These are phyloP conservation scores for Friedmanniomyces endolithicus DNA, from an alignment of 495 filamentous ascomycete species.

Conservation along the genomic window DNA sequence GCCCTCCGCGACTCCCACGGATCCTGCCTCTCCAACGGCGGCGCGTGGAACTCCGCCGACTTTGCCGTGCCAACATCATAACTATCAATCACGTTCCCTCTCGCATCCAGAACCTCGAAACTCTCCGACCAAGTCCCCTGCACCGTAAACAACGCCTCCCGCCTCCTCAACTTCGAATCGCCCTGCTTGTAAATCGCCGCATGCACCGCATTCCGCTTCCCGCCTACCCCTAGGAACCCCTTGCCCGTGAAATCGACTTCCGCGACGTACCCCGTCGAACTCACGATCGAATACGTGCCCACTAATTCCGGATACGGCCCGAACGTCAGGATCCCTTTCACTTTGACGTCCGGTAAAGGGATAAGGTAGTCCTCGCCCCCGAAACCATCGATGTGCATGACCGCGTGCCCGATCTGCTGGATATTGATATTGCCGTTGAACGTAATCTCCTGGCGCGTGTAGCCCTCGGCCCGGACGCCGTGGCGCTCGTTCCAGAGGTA, in stretches of 20 bases:
- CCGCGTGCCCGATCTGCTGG: constrained; percentile 27
- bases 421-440: constrained; percentile 25
- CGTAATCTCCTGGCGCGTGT: constrained; percentile 25
- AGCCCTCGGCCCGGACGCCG: constrained; percentile 24
- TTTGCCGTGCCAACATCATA: constrained; percentile 10
- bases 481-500: constrained; percentile 26
- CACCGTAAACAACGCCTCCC: constrained; percentile 25
- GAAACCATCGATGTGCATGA: constrained; percentile 34
- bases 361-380: constrained; percentile 42
- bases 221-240: constrained; percentile 24
- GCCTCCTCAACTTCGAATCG: constrained; percentile 12
- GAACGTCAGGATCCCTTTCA: constrained; percentile 35
- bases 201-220: constrained; percentile 25
- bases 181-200: constrained; percentile 15
- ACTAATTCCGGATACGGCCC: constrained; percentile 31
- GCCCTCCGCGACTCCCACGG: constrained; percentile 36
- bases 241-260: constrained; percentile 33
- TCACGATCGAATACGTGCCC: constrained; percentile 30
- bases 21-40: constrained; percentile 29
- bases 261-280: constrained; percentile 28
- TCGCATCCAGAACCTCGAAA: constrained; percentile 29
- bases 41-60: constrained; percentile 28
- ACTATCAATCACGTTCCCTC: constrained; percentile 23
- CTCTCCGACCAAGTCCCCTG: constrained; percentile 34
- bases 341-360: constrained; percentile 34